These are phyloP conservation scores for Plantago elongata DNA, from an alignment of 257 asterid genomes.

Conservation along the genomic window DNA sequence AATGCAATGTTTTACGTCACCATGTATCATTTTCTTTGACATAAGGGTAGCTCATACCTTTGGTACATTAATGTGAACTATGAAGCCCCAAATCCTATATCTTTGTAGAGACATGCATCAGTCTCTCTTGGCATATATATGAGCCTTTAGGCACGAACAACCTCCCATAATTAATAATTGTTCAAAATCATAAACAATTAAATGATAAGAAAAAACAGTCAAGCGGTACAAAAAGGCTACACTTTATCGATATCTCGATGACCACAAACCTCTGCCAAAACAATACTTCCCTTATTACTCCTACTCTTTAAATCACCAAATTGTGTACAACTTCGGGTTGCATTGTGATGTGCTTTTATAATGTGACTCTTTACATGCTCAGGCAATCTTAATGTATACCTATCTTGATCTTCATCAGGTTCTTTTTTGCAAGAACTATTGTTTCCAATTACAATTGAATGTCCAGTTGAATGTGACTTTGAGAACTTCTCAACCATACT, in stretches of 20 bases:
- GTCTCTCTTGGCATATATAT: too few species aligned
- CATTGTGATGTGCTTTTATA: constrained; percentile 40
- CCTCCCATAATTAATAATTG: too few species aligned
- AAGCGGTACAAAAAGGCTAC: constrained; percentile 1
- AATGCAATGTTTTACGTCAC: too few species aligned
- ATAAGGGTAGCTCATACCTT: too few species aligned
- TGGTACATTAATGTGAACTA: too few species aligned
- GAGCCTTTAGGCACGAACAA: too few species aligned
- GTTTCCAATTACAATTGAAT: constrained; percentile 38
- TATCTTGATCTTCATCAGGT: constrained; percentile 36
- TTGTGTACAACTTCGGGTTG: constrained; percentile 52
- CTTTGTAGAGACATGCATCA: too few species aligned
- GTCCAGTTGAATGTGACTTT: constrained; percentile 83
- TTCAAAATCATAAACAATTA: too few species aligned
- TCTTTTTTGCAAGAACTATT: constrained; percentile 13
- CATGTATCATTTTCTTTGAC: too few species aligned
- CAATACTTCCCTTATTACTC: constrained; percentile 15
- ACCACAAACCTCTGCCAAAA: constrained; percentile 35
- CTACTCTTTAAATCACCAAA: constrained; percentile 45
- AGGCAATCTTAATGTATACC: constrained; percentile 64
- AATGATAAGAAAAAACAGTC: background rate
- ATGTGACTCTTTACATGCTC: constrained; percentile 50
- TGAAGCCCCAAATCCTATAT: too few species aligned
- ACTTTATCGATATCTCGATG: constrained; percentile 23
- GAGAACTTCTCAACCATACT: constrained; percentile 30